phyloP scores from a whole-genome alignment of 495 filamentous ascomycete species.

The Neurospora africana region DNA sequence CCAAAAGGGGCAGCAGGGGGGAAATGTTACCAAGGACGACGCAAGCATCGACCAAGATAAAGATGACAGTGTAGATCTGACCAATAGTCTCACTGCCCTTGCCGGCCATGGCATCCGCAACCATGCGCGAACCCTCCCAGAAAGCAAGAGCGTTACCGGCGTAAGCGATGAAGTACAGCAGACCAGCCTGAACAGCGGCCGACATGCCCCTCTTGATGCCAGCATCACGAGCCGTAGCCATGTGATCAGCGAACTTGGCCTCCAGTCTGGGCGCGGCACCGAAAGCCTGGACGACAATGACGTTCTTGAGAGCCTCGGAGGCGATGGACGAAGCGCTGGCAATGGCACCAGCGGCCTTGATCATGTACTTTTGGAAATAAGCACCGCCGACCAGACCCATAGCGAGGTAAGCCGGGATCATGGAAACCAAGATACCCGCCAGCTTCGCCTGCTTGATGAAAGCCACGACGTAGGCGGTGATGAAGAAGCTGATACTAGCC shows the following conservation, averaged over 20 bases:
- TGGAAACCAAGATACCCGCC: constrained; percentile 44
- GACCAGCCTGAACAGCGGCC: constrained; percentile 63
- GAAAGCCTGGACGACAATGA: constrained; percentile 80
- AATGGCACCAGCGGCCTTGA: constrained; percentile 37
- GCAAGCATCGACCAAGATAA: constrained; percentile 20
- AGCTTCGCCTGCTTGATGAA: constrained; percentile 47
- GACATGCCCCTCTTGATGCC: constrained; percentile 59
- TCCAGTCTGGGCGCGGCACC: constrained; percentile 76
- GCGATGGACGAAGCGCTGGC: constrained; percentile 51
- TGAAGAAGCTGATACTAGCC: constrained; percentile 46
- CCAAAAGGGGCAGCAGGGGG: constrained; percentile 64
- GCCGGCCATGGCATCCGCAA: constrained; percentile 50
- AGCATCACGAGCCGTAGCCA: constrained; percentile 57
- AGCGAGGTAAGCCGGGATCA: constrained; percentile 53
- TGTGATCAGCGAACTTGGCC: constrained; percentile 60
- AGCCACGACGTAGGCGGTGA: constrained; percentile 51
- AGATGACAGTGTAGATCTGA: constrained; percentile 21
- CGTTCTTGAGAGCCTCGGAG: constrained; percentile 81
- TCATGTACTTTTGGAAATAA: constrained; percentile 47
- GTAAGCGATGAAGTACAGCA: constrained; percentile 71
- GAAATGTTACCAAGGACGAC: constrained; percentile 73
- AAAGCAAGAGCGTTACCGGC: constrained; percentile 83
- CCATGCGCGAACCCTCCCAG: constrained; percentile 78
- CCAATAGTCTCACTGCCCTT: constrained; percentile 15
- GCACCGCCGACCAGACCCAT: constrained; percentile 51